Percentiles rank a stretch among this genome's conserved stretches.
Conservation (phyloP, 306 rosid genomes). For the Acacia melanoxylon region DNA sequence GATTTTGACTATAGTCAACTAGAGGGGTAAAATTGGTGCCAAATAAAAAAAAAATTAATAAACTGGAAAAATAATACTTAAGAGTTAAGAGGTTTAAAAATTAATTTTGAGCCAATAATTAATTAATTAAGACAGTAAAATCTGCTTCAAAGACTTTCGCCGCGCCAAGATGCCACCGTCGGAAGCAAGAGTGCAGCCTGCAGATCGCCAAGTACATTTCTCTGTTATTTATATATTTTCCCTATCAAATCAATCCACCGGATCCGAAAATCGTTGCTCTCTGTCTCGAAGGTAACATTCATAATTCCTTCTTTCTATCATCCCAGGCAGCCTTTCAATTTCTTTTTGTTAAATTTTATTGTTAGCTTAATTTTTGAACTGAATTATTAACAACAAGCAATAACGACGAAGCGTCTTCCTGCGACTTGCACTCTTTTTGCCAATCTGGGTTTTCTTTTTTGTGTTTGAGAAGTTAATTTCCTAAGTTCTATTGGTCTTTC, state of each 20-base stretch:
- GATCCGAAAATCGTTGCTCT: constrained; percentile 28
- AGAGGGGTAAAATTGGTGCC: background rate
- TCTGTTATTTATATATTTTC: background rate
- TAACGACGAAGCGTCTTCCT: background rate
- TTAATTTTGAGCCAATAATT: background rate
- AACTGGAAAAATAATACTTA: background rate
- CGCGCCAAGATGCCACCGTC: constrained; percentile 23
- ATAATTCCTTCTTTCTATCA: background rate
- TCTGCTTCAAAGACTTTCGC: background rate
- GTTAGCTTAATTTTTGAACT: background rate
- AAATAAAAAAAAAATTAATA: background rate
- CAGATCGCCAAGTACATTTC: constrained; percentile 20
- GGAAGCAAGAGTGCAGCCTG: background rate
- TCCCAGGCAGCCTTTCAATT: background rate
- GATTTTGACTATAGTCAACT: background rate
- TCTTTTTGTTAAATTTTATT: background rate
- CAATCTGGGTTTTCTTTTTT: background rate
- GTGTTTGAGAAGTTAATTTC: background rate
- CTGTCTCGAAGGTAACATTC: constrained; percentile 14
- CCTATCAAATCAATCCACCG: background rate
- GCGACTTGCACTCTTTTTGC: background rate
- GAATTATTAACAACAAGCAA: background rate
- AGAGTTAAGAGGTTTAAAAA: background rate
- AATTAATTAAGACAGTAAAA: background rate
- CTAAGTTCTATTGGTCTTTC: background rate